These are phyloP conservation scores for Zygnema cylindricum DNA, from an alignment of 139 green algal genomes.

Conservation along the genomic window DNA sequence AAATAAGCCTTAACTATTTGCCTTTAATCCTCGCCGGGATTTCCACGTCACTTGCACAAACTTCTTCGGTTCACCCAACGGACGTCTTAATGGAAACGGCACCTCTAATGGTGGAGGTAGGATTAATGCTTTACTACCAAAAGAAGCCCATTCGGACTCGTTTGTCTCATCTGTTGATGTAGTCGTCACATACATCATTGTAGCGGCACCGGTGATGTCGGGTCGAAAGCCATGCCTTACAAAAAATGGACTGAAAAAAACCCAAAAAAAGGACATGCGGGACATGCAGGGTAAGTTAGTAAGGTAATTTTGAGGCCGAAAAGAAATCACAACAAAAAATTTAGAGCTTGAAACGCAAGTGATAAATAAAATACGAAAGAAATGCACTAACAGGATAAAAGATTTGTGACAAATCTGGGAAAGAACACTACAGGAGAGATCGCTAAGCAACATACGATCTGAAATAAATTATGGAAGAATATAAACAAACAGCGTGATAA, in stretches of 20 bases:
- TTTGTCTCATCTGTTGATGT: too few species aligned
- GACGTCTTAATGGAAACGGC: too few species aligned
- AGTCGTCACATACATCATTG: slow-evolving; percentile 18
- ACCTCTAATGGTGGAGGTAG: too few species aligned
- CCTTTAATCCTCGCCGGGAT: too few species aligned
- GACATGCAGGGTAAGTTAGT: not conserved
- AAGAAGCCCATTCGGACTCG: too few species aligned
- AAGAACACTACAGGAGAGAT: not conserved
- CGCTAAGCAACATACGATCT: not conserved
- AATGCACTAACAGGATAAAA: not conserved
- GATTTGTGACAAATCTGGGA: not conserved
- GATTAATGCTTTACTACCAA: too few species aligned
- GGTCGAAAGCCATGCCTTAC: not conserved
- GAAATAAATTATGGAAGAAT: not conserved
- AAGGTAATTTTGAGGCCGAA: not conserved
- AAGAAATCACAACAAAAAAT: not conserved
- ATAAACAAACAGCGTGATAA: too few species aligned
- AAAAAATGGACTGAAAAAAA: not conserved
- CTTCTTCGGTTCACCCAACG: too few species aligned
- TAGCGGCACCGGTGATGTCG: not conserved
- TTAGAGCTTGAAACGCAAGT: not conserved
- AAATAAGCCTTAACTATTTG: too few species aligned
- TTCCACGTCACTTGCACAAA: too few species aligned
- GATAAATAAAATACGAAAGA: not conserved
- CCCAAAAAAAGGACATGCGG: not conserved